phyloP scores from a whole-genome alignment of 225 moss, liverwort and hornwort species.

The Pseudisothecium myosuroides region DNA sequence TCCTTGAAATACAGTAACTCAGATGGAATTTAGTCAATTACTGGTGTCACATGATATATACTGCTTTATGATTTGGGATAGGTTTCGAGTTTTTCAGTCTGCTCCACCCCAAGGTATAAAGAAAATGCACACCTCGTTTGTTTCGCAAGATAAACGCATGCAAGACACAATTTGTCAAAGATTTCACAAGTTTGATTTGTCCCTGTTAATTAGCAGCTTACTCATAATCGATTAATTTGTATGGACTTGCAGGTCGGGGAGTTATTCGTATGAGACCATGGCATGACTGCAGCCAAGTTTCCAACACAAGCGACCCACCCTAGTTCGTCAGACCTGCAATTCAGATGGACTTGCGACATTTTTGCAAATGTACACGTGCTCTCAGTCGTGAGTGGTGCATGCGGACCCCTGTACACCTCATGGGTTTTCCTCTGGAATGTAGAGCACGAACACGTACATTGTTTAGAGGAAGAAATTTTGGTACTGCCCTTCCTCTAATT shows the following conservation, averaged over 20 bases:
- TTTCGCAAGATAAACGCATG: not conserved
- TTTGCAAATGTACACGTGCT: conserved; percentile 27
- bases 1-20: not conserved
- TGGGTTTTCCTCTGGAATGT: not conserved
- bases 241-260: conserved; percentile 31
- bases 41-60: not conserved
- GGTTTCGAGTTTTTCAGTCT: not conserved
- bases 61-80: not conserved
- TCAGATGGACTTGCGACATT: conserved; percentile 23
- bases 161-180: not conserved
- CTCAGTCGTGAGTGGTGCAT: not conserved
- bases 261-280: conserved; percentile 43
- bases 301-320: not conserved
- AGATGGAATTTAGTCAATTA: not conserved
- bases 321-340: conserved; percentile 1
- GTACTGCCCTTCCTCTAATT: conserved; percentile 7
- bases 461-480: conserved; percentile 41
- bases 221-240: not conserved
- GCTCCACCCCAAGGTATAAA: not conserved
- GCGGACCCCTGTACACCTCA: not conserved
- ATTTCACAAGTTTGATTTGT: not conserved
- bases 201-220: not conserved
- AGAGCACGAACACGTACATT: conserved; percentile 11
- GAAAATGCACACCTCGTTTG: not conserved
- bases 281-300: conserved; percentile 9